phyloP scores from a whole-genome alignment of 2,329 filamentous ascomycete species.

The Aureobasidium mangrovei region DNA sequence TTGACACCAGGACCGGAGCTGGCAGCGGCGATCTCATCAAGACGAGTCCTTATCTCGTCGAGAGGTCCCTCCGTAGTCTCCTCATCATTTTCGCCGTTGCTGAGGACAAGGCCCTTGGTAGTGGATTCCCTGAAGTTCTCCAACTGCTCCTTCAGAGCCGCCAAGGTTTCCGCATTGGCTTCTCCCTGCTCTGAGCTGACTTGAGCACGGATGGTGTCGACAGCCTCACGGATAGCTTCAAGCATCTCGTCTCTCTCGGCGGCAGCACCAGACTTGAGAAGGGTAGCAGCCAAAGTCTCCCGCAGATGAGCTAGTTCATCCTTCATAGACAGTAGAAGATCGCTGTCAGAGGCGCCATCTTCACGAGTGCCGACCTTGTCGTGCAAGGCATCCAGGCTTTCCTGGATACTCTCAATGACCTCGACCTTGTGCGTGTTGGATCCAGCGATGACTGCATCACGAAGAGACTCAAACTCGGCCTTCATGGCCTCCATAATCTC shows the following conservation, averaged over 20 bases:
- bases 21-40: constrained; percentile 31
- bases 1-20: constrained; percentile 28
- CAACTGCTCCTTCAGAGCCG: constrained; percentile 35
- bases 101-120: constrained; percentile 33
- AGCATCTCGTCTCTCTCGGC: constrained; percentile 54
- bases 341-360: constrained; percentile 32
- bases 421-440: constrained; percentile 51
- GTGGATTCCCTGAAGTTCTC: constrained; percentile 36
- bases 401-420: constrained; percentile 51
- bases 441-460: constrained; percentile 62
- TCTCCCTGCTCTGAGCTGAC: constrained; percentile 32
- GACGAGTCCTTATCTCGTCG: constrained; percentile 24
- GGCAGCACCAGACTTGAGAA: constrained; percentile 39
- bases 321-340: constrained; percentile 43
- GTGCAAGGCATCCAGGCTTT: constrained; percentile 41
- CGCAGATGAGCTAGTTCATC: constrained; percentile 54
- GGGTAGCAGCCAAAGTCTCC: constrained; percentile 45
- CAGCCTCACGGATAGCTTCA: constrained; percentile 49
- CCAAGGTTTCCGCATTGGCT: constrained; percentile 33
- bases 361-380: constrained; percentile 34
- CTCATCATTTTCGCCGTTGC: constrained; percentile 18
- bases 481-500: constrained; percentile 61
- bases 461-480: constrained; percentile 72
- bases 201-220: constrained; percentile 35
- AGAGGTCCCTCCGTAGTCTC: constrained; percentile 15